Evolutionary conservation across 176 grass and related monocot species (phyloP), one percentile per base, ranked within the genome.

Genomic region (Oryza rufipogon): DNA sequence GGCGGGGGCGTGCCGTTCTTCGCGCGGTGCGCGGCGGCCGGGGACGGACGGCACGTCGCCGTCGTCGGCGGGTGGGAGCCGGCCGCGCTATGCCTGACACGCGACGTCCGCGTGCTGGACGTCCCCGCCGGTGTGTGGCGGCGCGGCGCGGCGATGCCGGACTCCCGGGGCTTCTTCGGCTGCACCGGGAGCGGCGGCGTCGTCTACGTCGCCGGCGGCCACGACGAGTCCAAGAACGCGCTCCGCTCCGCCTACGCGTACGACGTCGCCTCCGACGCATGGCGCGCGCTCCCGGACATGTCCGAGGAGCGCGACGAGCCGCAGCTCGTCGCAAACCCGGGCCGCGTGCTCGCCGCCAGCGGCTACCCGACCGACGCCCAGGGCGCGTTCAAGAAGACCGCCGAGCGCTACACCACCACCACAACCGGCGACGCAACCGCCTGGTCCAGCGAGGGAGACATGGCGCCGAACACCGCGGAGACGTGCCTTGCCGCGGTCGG

Each of bases 221-320:
- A 94, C 73, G 89, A 91, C 73, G 79, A 32, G 41, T 48, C 52
- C 60, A 94, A 94, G 87, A 89, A 91, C 84, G 92, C 92, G 73
- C 89, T 91, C 30, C 80, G 83, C 22, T 81, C 87, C 45, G 86
- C 87, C 13, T 51, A 82, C 25, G 76, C 77, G 25, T 94, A 94
- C 87, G 64, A 64, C 78, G 86, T 77, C 39, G 58, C 72, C 5
- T 28, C 48, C 33, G 86, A 89, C 34, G 83, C 58, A 66, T 94
- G 92, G 89, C 70, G 73, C 64, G 77, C 83, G 66, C 71, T 91
- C 72, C 86, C 89, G 30, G 71, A 84, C 39, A 94, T 91, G 89
- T 38, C 41, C 32, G 86, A 94, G 77, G 92, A 94, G 84, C 83
- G 92, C 42, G 92, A 94, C 87, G 89, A 94, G 83, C 90, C 86